Conservation (phyloP, 2,329 filamentous ascomycete species). For the Fusarium albosuccineum region DNA sequence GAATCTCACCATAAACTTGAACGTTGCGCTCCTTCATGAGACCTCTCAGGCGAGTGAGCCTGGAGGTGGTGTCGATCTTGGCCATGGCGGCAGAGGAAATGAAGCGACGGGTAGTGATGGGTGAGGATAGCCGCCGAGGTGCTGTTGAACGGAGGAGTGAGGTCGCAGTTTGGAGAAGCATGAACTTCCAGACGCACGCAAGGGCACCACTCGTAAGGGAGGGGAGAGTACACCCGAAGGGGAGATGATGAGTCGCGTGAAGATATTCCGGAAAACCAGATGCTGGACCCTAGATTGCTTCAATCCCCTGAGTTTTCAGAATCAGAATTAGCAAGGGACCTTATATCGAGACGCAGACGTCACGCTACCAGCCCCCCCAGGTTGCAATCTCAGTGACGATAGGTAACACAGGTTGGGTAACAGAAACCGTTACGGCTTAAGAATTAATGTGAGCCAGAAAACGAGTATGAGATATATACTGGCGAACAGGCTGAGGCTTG, state of each 20-base stretch:
- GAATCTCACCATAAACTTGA: slow-evolving; percentile 86
- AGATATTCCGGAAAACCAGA: background rate
- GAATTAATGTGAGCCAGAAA: no score
- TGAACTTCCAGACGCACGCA: slow-evolving; percentile 39
- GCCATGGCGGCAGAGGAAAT: slow-evolving; percentile 47
- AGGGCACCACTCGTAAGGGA: slow-evolving; percentile 23
- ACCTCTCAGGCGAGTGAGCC: slow-evolving; percentile 80
- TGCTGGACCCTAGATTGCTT: background rate
- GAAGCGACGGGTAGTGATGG: slow-evolving; percentile 27
- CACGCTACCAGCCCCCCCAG: background rate
- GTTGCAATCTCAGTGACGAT: background rate
- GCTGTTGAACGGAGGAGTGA: slow-evolving; percentile 38
- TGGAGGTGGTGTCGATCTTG: slow-evolving; percentile 79
- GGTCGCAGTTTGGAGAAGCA: slow-evolving; percentile 42
- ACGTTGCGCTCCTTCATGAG: slow-evolving; percentile 90
- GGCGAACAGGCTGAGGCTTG: slow-evolving; percentile 1
- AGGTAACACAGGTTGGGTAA: no score
- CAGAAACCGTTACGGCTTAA: no score
- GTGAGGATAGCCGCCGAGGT: slow-evolving; percentile 31
- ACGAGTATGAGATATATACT: background rate
- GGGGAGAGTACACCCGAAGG: slow-evolving; percentile 22
- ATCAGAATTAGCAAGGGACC: background rate
- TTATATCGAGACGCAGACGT: background rate
- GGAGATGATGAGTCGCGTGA: slow-evolving; percentile 2
- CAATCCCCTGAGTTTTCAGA: background rate